Conservation (phyloP, 495 filamentous ascomycete species). For the Cairneyella variabilis region DNA sequence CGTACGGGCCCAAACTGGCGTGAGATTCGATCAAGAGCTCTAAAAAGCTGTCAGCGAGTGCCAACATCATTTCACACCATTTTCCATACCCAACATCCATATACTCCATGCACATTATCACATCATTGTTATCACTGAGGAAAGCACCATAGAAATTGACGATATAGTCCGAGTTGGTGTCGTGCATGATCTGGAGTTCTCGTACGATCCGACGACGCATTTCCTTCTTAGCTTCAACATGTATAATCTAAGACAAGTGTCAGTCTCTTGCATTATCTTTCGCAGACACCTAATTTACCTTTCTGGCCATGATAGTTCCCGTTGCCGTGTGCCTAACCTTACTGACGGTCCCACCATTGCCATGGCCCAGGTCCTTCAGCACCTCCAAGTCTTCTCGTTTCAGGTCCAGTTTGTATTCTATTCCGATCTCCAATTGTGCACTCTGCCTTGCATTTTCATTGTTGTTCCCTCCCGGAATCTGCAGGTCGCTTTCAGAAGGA, state of each 20-base stretch:
- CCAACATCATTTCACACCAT: neutral
- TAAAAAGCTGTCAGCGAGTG: slow-evolving; percentile 43
- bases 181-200: slow-evolving; percentile 96
- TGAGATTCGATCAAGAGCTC: slow-evolving; percentile 91
- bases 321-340: slow-evolving; percentile 95
- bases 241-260: slow-evolving; percentile 68
- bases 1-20: slow-evolving; percentile 91
- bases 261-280: neutral
- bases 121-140: slow-evolving; percentile 90
- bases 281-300: slow-evolving; percentile 52
- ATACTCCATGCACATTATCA: slow-evolving; percentile 99
- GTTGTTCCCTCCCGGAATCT: slow-evolving; percentile 18
- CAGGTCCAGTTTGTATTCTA: slow-evolving; percentile 92
- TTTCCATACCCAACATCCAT: slow-evolving; percentile 92
- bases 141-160: slow-evolving; percentile 98
- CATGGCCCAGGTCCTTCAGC: slow-evolving; percentile 89
- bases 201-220: slow-evolving; percentile 93
- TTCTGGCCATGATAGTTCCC: slow-evolving; percentile 93
- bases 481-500: slow-evolving; percentile 38
- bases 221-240: slow-evolving; percentile 95
- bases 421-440: slow-evolving; percentile 81
- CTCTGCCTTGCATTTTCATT: slow-evolving; percentile 19
- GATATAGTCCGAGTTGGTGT: slow-evolving; percentile 93
- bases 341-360: slow-evolving; percentile 96
- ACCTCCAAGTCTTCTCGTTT: slow-evolving; percentile 89